Conservation (phyloP, 352 stramenopile genomes). For the Ophiocytium majus region DNA sequence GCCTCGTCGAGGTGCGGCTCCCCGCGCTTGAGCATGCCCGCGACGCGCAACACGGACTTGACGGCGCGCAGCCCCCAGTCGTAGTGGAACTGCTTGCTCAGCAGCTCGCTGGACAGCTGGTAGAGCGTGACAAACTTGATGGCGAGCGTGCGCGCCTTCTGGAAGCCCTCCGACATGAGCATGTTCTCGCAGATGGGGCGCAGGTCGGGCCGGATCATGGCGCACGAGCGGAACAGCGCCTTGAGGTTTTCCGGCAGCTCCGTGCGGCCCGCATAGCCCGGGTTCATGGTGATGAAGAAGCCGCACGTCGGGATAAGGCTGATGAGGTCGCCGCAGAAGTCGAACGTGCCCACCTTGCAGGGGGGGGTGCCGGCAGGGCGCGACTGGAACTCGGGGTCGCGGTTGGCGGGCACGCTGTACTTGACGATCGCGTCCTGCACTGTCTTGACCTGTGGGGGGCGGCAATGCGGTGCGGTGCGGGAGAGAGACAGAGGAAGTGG, state of each 20-base stretch:
- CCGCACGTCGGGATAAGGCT: slow-evolving; percentile 87
- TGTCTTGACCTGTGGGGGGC: slow-evolving; percentile 95
- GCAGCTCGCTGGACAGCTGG: slow-evolving; percentile 60
- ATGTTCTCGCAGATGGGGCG: slow-evolving; percentile 90
- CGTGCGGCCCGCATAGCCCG: slow-evolving; percentile 87
- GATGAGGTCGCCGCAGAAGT: slow-evolving; percentile 95
- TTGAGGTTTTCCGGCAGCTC: slow-evolving; percentile 95
- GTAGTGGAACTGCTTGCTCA: slow-evolving; percentile 86
- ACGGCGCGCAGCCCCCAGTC: slow-evolving; percentile 91
- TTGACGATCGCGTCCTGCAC: slow-evolving; percentile 87
- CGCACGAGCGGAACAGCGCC: slow-evolving; percentile 88
- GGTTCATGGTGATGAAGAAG: slow-evolving; percentile 97
- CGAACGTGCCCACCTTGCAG: slow-evolving; percentile 85
- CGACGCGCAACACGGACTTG: slow-evolving; percentile 91
- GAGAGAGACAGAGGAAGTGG: too few species aligned
- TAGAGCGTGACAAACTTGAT: slow-evolving; percentile 86
- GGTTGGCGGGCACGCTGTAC: slow-evolving; percentile 84
- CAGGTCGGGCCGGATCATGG: slow-evolving; percentile 92
- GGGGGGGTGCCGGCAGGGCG: slow-evolving; percentile 85
- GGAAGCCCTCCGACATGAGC: slow-evolving; percentile 88
- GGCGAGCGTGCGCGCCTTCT: slow-evolving; percentile 76
- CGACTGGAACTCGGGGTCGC: slow-evolving; percentile 87
- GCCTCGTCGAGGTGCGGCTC: slow-evolving; percentile 79
- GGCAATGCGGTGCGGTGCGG: too few species aligned
- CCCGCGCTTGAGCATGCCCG: slow-evolving; percentile 81